Base-by-base conservation (phyloP, 1,284 basidiomycete genomes). In the Austroboletus novae-zelandiae region DNA sequence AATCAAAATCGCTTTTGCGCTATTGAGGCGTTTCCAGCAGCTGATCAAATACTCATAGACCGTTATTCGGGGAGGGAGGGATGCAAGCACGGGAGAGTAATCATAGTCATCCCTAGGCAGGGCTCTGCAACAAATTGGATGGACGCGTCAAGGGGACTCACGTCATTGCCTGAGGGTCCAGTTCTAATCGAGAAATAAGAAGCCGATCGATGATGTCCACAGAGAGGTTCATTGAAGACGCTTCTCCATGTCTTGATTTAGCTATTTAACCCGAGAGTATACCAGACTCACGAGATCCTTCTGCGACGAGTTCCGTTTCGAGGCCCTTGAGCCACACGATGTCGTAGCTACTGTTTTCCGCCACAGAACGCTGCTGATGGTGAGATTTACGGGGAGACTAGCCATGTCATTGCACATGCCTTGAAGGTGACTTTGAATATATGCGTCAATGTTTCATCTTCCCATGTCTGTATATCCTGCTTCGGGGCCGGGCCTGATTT, bases 31-130 rank as follows among this genome's bases (percentile, higher is more conserved):
- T 68, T 91, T 94, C 96, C 96, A 99, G 61, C 90, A 89, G 18
- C 87, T 87, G 1, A 93, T 79, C 20, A 99, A 78, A 65, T 95
- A 99, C 63, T 98, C 94, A 58, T 95, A 95, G 0, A 85, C 80
- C 0, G 94, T 95, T 69, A 94, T 83, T 45, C 85, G 72, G 13
- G 82, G 62, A 4, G 92, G 91, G 23, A 97, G 71, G 23, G 88
- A 89, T 2, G 89, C 87, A 8, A 96, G 71, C 5, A 94, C 84
- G 1, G 85, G 79, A 15, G 90, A 71, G 60, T 83, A 87, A 43
- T 95, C 91, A 5, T 89, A 71, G 63, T 97, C 93, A 61, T 94
- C 89, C 30, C 88, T 91, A 56, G 29, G 47, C 29, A 44, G 43
- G 27, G 39, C 14, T 47, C 32, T 27, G 39, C 31, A 20, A 34